These are phyloP conservation scores for Rhynchosporium agropyri DNA, from an alignment of 2,329 filamentous ascomycete genomes.

Conservation along the genomic window DNA sequence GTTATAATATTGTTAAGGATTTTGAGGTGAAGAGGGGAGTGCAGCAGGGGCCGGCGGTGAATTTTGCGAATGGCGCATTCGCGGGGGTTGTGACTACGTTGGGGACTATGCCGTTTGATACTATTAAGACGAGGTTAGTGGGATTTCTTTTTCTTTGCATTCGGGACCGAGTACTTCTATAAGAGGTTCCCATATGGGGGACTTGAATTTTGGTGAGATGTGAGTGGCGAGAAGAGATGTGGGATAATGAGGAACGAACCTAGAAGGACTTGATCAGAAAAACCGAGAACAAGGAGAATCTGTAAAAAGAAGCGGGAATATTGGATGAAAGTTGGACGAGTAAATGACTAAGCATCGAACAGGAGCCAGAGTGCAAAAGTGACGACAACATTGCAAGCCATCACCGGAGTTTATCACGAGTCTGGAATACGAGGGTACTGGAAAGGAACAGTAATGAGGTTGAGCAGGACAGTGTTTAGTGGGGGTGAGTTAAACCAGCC, in stretches of 20 bases:
- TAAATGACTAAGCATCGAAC: not conserved
- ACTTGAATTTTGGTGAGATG: no score
- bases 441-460: conserved; percentile 69
- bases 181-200: no score
- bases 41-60: conserved; percentile 50
- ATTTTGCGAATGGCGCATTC: conserved; percentile 63
- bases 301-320: not conserved
- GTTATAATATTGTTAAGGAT: conserved; percentile 54
- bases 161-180: not conserved
- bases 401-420: conserved; percentile 56
- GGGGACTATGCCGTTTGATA: conserved; percentile 63
- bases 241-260: not conserved
- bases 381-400: conserved; percentile 58
- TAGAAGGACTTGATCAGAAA: not conserved
- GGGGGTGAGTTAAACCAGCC: conserved; percentile 49
- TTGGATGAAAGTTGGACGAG: not conserved
- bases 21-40: conserved; percentile 44
- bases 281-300: not conserved
- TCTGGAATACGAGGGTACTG: conserved; percentile 64
- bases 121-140: conserved; percentile 58
- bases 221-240: no score
- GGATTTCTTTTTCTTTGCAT: not conserved
- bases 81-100: conserved; percentile 64
- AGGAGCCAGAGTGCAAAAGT: conserved; percentile 59
- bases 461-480: conserved; percentile 64